These are phyloP conservation scores for Cryphonectria japonica DNA, from an alignment of 2,329 filamentous ascomycete species.

Conservation along the genomic window DNA sequence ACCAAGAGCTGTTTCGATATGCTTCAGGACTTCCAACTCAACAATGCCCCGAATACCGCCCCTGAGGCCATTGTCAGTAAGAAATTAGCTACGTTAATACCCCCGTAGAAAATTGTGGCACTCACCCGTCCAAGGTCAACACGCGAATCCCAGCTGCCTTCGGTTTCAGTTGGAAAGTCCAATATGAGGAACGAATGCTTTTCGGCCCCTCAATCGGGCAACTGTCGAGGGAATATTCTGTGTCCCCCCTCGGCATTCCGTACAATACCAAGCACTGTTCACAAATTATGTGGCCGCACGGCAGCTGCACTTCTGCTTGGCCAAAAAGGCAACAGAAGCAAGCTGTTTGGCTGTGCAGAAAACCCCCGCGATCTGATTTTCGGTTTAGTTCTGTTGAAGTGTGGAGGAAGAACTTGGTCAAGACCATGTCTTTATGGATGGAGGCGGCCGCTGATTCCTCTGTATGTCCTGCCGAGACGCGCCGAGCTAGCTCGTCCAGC, in stretches of 20 bases:
- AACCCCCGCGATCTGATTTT: no score
- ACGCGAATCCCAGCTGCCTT: slow-evolving; percentile 42
- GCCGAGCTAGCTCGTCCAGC: no score
- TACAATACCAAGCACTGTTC: slow-evolving; percentile 44
- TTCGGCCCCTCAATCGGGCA: not conserved
- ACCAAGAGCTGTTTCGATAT: slow-evolving; percentile 45
- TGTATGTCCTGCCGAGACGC: no score
- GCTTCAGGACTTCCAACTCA: slow-evolving; percentile 46
- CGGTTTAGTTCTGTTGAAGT: no score
- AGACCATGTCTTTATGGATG: no score
- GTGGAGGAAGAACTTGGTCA: no score
- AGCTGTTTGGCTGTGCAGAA: slow-evolving; percentile 45
- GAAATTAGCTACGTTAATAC: not conserved
- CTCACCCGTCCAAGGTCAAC: slow-evolving; percentile 47
- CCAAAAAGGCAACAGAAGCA: slow-evolving; percentile 52
- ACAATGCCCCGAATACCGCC: slow-evolving; percentile 52
- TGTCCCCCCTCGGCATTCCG: slow-evolving; percentile 16
- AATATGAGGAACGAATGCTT: not conserved
- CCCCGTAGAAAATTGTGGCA: slow-evolving; percentile 20
- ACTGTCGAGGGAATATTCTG: slow-evolving; percentile 1
- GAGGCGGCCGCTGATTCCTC: no score
- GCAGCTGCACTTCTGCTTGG: slow-evolving; percentile 46
- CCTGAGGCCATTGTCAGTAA: slow-evolving; percentile 35
- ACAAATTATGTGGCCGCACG: slow-evolving; percentile 52
- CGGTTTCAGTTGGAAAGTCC: slow-evolving; percentile 38